Evolutionary conservation across 192 early-diverging fungal genomes (phyloP), one percentile per base, ranked within the genome.

Genomic region (Linnemannia hyalina): DNA sequence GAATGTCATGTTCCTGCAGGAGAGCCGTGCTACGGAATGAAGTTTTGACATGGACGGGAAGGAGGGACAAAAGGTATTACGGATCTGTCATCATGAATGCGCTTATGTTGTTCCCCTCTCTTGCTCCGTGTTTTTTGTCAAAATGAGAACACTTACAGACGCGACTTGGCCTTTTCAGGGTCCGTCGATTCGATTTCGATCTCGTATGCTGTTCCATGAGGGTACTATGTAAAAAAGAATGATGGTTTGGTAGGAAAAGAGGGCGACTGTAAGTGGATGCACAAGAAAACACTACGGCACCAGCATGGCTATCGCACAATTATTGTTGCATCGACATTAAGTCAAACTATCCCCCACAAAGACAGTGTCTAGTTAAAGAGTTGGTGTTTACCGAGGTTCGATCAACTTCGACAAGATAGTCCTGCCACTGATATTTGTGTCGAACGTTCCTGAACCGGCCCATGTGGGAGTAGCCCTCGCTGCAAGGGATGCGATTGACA

Each of bases 381-480:
- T 29, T 54, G 40, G 29, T 10, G 35, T 23, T 73, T 85, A 85
- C 83, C 57, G 15, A 75, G 29, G 84, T 86, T 10, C 84, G 78
- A 38, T 86, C 84, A 16, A 86, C 49, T 41, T 86, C 84, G 3
- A 86, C 84, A 5, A 47, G 42, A 26, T 86, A 86, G 1, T 75
- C 84, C 4, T 77, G 20, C 84, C 84, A 86, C 38, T 49, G 54
- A 49, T 74, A 86, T 35, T 86, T 86, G 80, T 81, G 75, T 23
- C 84, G 75, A 3, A 75, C n/a, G 52, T 86, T 86, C 70, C 68
- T 77, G 73, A 86, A 86, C 40, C 84, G 75, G 35, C 84, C 84
- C 80, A 86, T 75, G 15, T 86, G 79, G 2, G 42, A 68, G 36
- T 81, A 86, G 69, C 84, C 84, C 8, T 81, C 73, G 9, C 41